Evolutionary conservation across 805 yeast species (phyloP).

Genomic region (Cyberlindnera amylophila): DNA sequence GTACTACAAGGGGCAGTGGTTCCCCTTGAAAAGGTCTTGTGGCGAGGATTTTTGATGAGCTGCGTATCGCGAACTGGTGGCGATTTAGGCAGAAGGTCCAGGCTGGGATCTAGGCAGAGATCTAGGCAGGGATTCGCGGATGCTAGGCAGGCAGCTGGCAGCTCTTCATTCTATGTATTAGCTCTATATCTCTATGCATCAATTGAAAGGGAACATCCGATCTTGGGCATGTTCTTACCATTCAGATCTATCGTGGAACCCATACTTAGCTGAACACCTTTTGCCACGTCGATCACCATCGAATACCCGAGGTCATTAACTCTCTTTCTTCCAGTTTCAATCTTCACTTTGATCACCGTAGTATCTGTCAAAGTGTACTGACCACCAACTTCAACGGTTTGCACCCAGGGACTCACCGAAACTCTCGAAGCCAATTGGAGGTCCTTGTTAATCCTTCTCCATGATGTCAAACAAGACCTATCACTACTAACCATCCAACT

Average conservation of each 20-base stretch:
- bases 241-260: slow-evolving; percentile 6
- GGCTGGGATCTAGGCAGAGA: too few species aligned
- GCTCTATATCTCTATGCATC: slow-evolving; percentile 1
- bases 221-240: background rate
- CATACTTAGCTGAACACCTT: slow-evolving; percentile 3
- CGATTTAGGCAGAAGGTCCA: too few species aligned
- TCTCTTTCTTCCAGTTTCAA: background rate
- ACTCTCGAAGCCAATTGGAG: slow-evolving; percentile 3
- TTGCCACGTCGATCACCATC: slow-evolving; percentile 1
- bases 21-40: too few species aligned
- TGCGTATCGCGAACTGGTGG: too few species aligned
- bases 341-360: slow-evolving; percentile 2
- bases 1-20: too few species aligned
- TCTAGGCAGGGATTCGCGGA: too few species aligned
- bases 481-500: background rate
- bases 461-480: background rate
- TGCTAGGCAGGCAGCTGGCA: too few species aligned
- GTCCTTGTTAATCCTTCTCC: background rate
- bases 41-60: too few species aligned
- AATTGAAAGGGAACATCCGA: slow-evolving; percentile 9
- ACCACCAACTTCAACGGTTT: slow-evolving; percentile 4
- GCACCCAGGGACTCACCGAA: background rate
- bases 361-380: slow-evolving; percentile 1
- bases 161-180: too few species aligned
- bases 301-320: background rate